These are phyloP conservation scores for Diaporthe longicolla DNA, from an alignment of 2,329 filamentous ascomycete species.

Conservation along the genomic window DNA sequence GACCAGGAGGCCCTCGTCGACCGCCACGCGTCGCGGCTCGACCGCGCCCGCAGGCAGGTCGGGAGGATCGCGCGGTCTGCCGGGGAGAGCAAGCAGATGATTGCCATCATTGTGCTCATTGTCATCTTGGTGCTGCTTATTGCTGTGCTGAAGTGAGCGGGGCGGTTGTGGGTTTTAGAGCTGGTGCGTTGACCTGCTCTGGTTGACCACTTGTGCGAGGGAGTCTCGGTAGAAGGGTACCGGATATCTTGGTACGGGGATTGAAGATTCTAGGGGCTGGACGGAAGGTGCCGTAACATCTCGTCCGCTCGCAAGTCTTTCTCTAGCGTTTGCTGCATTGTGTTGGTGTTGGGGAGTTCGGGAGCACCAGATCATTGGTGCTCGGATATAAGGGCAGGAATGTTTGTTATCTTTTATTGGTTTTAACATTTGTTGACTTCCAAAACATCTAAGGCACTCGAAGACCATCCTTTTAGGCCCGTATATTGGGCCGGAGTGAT, in stretches of 20 bases:
- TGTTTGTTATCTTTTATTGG: constrained; percentile 15
- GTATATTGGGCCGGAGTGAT: neutral
- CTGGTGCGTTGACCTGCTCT: neutral
- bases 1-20: constrained; percentile 89
- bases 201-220: neutral
- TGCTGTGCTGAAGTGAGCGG: constrained; percentile 77
- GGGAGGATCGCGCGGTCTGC: constrained; percentile 80
- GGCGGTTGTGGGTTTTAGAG: neutral
- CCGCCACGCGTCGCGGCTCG: constrained; percentile 81
- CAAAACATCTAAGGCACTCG: neutral
- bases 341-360: constrained; percentile 35
- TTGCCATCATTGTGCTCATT: constrained; percentile 84
- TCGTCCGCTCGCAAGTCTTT: neutral
- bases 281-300: neutral
- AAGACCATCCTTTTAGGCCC: constrained; percentile 6
- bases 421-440: neutral
- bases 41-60: constrained; percentile 80
- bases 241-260: no score
- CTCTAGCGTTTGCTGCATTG: constrained; percentile 32
- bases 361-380: neutral
- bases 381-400: neutral
- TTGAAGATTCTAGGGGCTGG: neutral
- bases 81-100: constrained; percentile 89
- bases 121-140: constrained; percentile 87
- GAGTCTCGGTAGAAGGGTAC: neutral